Base-by-base conservation (phyloP, 768 basidiomycete species). In the Coprinopsis cinerea region DNA sequence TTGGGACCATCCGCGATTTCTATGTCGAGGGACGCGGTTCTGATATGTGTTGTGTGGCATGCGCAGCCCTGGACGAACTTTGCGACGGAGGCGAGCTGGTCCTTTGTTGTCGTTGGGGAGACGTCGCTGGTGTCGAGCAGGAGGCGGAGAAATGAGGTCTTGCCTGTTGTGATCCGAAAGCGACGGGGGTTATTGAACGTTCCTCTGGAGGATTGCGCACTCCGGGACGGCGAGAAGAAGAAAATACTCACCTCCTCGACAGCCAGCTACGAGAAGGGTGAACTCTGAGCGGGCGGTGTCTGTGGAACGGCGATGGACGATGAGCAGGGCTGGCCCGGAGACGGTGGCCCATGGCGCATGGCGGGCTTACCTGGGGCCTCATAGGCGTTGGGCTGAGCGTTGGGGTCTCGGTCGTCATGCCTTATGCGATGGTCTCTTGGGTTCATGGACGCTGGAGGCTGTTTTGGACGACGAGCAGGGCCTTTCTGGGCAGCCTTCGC, bases 101-200 rank as follows among this genome's bases (percentile, higher is more conserved):
- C 87, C 61, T 81, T 82, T 42, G 78, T 73, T 47, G 81, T 77
- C 18, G 71, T 63, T 34, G 75, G 69, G 13, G 86, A 77, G 60
- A 91, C 72, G 62, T 78, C 71, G 71, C 78, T 78, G 55, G 90
- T 88, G 73, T 90, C 88, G 65, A 91, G 79, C 56, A 92, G 75
- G 60, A 91, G 85, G 50, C 88, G 81, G 61, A 91, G 83, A 61
- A 92, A 87, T 53, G 87, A 84, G 20, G 88, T 89, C 77, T 92
- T 92, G 68, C 87, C 81, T 76, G n/a, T n/a, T n/a, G 55, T 51
- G 71, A 69, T 68, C 67, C 67, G 69, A 63, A 67, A 55, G 60
- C 60, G 56, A 58, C 46, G 57, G 52, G 59, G 48, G 58, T 50
- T 48, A 54, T 34, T 53, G 53, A 26, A 49, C 15, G 48, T 30